Percentiles rank a stretch among this genome's conserved stretches.
Evolutionary conservation across 2,329 filamentous ascomycete species (phyloP).

Genomic region (Penicillium paneum): DNA sequence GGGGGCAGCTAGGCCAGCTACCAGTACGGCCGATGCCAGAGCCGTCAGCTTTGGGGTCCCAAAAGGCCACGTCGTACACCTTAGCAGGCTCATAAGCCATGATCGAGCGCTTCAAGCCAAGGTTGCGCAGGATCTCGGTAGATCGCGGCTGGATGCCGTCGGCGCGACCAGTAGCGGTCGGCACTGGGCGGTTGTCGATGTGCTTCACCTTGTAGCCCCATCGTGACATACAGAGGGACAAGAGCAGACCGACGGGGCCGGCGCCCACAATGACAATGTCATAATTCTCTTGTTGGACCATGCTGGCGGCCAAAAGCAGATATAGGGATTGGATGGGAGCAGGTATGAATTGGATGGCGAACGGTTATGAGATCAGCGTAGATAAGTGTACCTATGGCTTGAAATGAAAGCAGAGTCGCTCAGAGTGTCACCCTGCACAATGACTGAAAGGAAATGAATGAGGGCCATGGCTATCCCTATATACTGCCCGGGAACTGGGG

Average conservation of each 20-base stretch:
- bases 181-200: slow-evolving; percentile 84
- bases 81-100: slow-evolving; percentile 85
- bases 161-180: slow-evolving; percentile 79
- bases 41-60: slow-evolving; percentile 54
- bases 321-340: neutral
- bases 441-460: slow-evolving; percentile 4
- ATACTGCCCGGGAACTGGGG: slow-evolving; percentile 23
- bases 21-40: slow-evolving; percentile 60
- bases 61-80: slow-evolving; percentile 70
- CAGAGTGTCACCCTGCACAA: slow-evolving; percentile 9
- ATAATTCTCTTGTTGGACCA: slow-evolving; percentile 50
- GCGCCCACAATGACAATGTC: slow-evolving; percentile 82
- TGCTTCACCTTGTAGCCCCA: slow-evolving; percentile 97
- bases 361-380: neutral
- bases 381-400: neutral
- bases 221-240: slow-evolving; percentile 81
- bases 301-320: slow-evolving; percentile 14
- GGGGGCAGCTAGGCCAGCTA: slow-evolving; percentile 82
- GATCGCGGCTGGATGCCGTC: slow-evolving; percentile 91
- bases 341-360: neutral
- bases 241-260: slow-evolving; percentile 80
- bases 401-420: neutral
- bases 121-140: slow-evolving; percentile 79
- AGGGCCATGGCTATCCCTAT: slow-evolving; percentile 26
- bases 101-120: slow-evolving; percentile 82